Base-by-base conservation (phyloP, 148 eudicot genomes). In the Vaccinium corymbosum region DNA sequence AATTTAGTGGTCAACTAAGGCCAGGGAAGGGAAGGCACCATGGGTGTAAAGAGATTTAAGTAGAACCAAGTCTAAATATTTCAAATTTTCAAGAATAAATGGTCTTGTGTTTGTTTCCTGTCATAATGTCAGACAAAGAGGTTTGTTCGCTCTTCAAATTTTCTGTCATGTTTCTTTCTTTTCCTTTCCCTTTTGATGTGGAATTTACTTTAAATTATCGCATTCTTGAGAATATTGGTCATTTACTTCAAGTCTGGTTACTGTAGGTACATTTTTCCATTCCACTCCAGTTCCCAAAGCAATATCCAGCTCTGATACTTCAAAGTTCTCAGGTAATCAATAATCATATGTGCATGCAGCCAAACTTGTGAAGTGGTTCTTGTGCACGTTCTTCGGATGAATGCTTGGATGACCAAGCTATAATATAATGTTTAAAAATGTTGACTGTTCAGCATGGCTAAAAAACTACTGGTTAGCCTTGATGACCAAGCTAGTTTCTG, bases 311-410 rank as follows among this genome's bases (percentile, higher is more conserved):
- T 82, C 57, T 96, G 86, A 55, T 91, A 81, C 95, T 96, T 82
- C 98, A 96, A 82, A 93, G 98, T 85, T 91, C 98, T 49, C 98
- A 93, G 93, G 98, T 94, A 83, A 70, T 25, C 56, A 20, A 95
- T 94, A 83, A 70, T 20, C 50, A 42, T 83, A 20, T 25, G 13
- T 10, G 14, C 22, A 51, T 72, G 49, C 32, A 7, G 62, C 35
- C 14, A 27, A 51, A 55, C 29, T 51, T 29, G 50, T 50, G 64
- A 53, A 27, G 53, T 82, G 9, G 29, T 72, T 68, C 51, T 19
- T 70, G 50, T 19, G 48, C 29, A 70, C 19, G 62, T 29, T 78
- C 17, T 11, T 8, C 10, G 15, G 51, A 79, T 79, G 81, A 57
- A 56, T 79, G 22, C 61, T 9, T 51, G 27, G 61, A 25, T 77